phyloP scores from a whole-genome alignment of 2,329 filamentous ascomycete genomes.

The Scedosporium dehoogii region DNA sequence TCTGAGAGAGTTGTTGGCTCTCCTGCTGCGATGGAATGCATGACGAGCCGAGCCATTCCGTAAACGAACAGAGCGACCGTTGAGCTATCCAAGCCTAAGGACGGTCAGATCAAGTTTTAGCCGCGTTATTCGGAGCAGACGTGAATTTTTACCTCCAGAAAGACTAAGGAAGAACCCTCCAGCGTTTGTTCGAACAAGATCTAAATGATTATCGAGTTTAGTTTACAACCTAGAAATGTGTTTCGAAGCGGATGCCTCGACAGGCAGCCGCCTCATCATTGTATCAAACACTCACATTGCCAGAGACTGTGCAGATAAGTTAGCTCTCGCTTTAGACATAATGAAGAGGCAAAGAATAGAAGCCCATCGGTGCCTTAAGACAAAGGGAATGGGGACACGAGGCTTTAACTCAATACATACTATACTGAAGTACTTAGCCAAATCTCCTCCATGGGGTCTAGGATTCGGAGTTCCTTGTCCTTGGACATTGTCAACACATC shows the following conservation, averaged over 20 bases:
- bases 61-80: slow-evolving; percentile 18
- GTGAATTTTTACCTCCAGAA: slow-evolving; percentile 18
- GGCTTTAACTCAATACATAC: neutral
- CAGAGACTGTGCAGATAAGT: neutral
- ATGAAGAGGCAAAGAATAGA: no score
- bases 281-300: neutral
- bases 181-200: slow-evolving; percentile 36
- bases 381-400: neutral
- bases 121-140: no score
- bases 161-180: slow-evolving; percentile 44
- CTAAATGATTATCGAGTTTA: slow-evolving; percentile 35
- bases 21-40: slow-evolving; percentile 35
- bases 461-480: slow-evolving; percentile 12
- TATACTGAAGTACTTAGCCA: slow-evolving; percentile 16
- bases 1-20: slow-evolving; percentile 16
- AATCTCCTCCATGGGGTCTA: slow-evolving; percentile 23
- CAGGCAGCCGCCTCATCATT: no score
- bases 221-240: no score
- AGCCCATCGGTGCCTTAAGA: no score
- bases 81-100: slow-evolving; percentile 14
- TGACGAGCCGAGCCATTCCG: slow-evolving; percentile 47
- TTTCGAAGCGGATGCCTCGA: no score
- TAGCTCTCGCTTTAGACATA: no score
- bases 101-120: neutral
- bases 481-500: slow-evolving; percentile 15